Evolutionary conservation across 257 asterid species (phyloP), one percentile per base, ranked within the genome.

Genomic region (Fraxinus americana): DNA sequence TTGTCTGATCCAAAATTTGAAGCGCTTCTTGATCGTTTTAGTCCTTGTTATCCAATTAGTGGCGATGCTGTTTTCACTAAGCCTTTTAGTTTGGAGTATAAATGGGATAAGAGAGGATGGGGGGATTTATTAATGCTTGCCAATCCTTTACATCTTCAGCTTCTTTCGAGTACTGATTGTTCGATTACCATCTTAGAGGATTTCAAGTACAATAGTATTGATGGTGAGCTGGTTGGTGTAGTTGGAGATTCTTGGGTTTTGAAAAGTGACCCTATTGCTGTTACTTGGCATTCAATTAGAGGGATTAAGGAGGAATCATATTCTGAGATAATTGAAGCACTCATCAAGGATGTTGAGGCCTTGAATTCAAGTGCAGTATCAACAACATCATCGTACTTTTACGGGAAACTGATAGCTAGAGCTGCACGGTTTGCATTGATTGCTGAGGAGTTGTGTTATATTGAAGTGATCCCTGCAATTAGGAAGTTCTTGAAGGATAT

Each of bases 91-190:
- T 67, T 93, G 89, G 97, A 91, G 83, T 95, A 95, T 79, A 93
- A 77, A 75, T 95, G 97, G 97, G 92, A 93, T 38, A 91, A 87
- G 85, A 91, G 82, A 75, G 98, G 99, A 4, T 90, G 90, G 92
- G 99, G 98, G 2, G 94, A 91, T 77, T 75, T 95, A 85, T 81
- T 95, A 29, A 95, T 95, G 96, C 94, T 95, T 17, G 99, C 99
- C 19, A 93, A 95, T 78, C 97, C 99, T 65, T 94, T 95, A 54
- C 99, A 95, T 84, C 90, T 87, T 25, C 73, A 63, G 79, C 97
- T 93, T 75, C 90, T 95, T 72, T 87, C 91, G 0, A 80, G 79
- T 36, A 10, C 71, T 12, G 94, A 83, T 75, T 27, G 74, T 67
- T 85, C 91, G 0, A 74, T 90, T 3, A 84, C 92, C n/a, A 83